Conservation (phyloP, 2,329 filamentous ascomycete species). For the Penicillium janthinellum region DNA sequence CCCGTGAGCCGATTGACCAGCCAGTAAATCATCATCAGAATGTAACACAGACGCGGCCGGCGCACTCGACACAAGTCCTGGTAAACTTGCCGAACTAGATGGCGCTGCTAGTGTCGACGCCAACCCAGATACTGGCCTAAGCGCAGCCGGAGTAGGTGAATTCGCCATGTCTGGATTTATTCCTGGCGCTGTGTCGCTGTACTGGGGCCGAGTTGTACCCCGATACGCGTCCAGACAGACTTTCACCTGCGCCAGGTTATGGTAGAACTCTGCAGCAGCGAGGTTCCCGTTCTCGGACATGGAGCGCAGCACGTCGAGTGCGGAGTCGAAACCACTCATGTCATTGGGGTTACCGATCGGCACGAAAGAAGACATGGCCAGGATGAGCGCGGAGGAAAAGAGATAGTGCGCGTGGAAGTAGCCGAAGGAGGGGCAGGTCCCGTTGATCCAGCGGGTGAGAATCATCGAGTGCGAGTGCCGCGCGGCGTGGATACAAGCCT, state of each 20-base stretch:
- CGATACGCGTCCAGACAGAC: constrained; percentile 31
- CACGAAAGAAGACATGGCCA: constrained; percentile 41
- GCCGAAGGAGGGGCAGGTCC: constrained; percentile 41
- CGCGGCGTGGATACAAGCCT: constrained; percentile 44
- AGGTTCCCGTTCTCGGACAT: constrained; percentile 42
- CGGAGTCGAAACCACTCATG: constrained; percentile 35
- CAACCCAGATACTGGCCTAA: background rate
- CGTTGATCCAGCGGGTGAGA: constrained; percentile 42
- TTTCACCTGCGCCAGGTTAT: constrained; percentile 38
- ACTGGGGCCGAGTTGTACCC: constrained; percentile 2
- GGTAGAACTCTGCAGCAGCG: constrained; percentile 38
- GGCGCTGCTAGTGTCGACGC: constrained; percentile 3
- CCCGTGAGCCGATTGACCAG: constrained; percentile 4
- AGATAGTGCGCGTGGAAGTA: constrained; percentile 46
- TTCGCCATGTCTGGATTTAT: background rate
- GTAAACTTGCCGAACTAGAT: constrained; percentile 3
- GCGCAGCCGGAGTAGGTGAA: background rate
- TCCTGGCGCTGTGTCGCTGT: background rate
- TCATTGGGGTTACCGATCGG: constrained; percentile 36
- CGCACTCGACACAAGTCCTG: background rate
- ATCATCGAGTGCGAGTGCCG: constrained; percentile 42
- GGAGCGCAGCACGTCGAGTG: constrained; percentile 34
- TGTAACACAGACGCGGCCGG: constrained; percentile 3
- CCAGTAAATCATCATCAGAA: constrained; percentile 10
- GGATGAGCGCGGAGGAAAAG: constrained; percentile 41